Conservation (phyloP, 257 asterid species). For the Solanum chmielewskii region DNA sequence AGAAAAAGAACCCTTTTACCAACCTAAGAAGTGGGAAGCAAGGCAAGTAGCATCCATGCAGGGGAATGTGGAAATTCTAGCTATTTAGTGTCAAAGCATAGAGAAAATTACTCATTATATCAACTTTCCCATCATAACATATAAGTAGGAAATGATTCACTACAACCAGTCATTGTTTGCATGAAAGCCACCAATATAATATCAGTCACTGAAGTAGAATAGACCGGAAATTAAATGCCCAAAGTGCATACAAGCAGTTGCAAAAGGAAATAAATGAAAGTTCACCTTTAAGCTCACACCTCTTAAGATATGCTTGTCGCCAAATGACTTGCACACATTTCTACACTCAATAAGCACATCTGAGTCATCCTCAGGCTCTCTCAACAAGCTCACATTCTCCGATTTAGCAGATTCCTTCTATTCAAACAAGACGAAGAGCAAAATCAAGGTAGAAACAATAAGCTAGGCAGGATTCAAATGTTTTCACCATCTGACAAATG, state of each 20-base stretch:
- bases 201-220: neutral
- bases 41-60: neutral
- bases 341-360: slow-evolving; percentile 92
- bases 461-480: neutral
- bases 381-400: slow-evolving; percentile 16
- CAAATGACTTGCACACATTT: slow-evolving; percentile 87
- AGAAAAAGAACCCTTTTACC: neutral
- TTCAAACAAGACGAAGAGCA: slow-evolving; percentile 3
- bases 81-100: neutral
- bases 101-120: neutral
- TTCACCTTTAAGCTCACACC: slow-evolving; percentile 98
- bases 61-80: neutral
- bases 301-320: slow-evolving; percentile 81
- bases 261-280: neutral
- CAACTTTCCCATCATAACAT: neutral
- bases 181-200: neutral
- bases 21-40: neutral
- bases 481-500: neutral
- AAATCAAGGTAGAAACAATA: neutral
- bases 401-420: slow-evolving; percentile 37
- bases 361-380: slow-evolving; percentile 39
- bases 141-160: neutral
- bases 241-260: neutral
- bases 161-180: neutral
- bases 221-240: neutral